Base-by-base conservation (phyloP, 2,329 filamentous ascomycete species). In the Xylaria sp. region DNA sequence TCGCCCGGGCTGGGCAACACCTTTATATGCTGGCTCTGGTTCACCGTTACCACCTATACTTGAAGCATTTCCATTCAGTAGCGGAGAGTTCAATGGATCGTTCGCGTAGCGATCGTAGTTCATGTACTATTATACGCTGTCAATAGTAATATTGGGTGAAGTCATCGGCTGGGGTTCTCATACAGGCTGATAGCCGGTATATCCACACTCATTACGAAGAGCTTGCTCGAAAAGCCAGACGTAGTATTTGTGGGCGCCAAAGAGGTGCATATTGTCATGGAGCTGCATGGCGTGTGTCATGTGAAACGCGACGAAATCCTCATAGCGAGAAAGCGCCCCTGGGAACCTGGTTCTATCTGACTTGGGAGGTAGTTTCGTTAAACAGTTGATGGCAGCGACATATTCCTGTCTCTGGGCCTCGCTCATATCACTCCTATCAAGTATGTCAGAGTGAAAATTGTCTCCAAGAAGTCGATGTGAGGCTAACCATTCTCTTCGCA, bases 41-140 rank as follows among this genome's bases (percentile, higher is more conserved):
- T 52, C 68, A 23, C 86, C 86, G 63, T 86, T 83, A 9, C 85
- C 84, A 25, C 82, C 83, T 81, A 87, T 76, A 68, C 82, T 84
- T 44, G 83, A 85, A 5, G 81, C 81, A 61, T 85, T 85, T 64
- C 87, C 88, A 70, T 87, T 86, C 70, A 90, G 84, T 57, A 88
- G 74, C 20, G 85, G 84, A 0, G 86, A 87, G 73, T 84, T 82
- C 64, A 78, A 69, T 0, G 83, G 82, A 63, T 88, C 84, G 1
- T 80, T 70, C 0, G 84, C 79, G 75, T 84, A 85, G 70, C 82
- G 84, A 20, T 83, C 83, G 81, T 86, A 88, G 74, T 87, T 86
- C 78, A 83, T 82, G 76, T 86, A 87, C 75, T 83, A 80, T 3
- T 25, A 28, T 4, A 44, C 39, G 13, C 20, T 20, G 60, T 71